Percentiles rank a stretch among this genome's conserved stretches.
phyloP scores from a whole-genome alignment of 495 filamentous ascomycete species.

The Xylaria intraflava region DNA sequence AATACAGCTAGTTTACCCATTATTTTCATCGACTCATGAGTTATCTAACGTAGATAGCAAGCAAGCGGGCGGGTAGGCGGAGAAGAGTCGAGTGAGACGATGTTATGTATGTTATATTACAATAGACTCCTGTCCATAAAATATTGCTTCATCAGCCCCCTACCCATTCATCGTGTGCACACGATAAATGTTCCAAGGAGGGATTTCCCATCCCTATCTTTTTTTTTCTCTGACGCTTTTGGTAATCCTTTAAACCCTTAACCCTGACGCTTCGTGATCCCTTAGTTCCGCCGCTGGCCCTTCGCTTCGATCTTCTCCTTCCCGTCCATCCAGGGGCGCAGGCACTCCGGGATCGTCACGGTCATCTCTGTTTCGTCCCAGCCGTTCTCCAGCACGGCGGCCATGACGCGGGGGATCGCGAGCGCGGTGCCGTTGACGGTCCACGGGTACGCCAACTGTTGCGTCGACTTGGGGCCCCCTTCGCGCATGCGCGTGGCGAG shows the following conservation, averaged over 20 bases:
- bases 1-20: too few relatives aligned
- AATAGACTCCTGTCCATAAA: too few relatives aligned
- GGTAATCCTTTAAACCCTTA: background rate
- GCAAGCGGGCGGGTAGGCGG: too few relatives aligned
- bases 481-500: slow-evolving; percentile 63
- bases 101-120: too few relatives aligned
- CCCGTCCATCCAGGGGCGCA: slow-evolving; percentile 79
- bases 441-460: slow-evolving; percentile 54
- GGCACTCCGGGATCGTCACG: slow-evolving; percentile 66
- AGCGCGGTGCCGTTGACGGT: slow-evolving; percentile 94
- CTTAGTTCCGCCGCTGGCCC: slow-evolving; percentile 5
- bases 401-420: slow-evolving; percentile 82
- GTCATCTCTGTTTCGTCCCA: slow-evolving; percentile 62
- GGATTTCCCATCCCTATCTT: background rate
- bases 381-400: slow-evolving; percentile 87
- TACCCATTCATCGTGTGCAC: too few relatives aligned
- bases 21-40: too few relatives aligned
- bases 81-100: too few relatives aligned
- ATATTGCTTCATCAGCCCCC: too few relatives aligned
- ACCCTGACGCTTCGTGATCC: background rate
- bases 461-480: slow-evolving; percentile 27
- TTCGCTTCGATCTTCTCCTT: slow-evolving; percentile 54
- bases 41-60: too few relatives aligned
- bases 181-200: too few relatives aligned
- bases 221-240: background rate